phyloP scores from a whole-genome alignment of 768 basidiomycete genomes.

The Suillus weaverae region DNA sequence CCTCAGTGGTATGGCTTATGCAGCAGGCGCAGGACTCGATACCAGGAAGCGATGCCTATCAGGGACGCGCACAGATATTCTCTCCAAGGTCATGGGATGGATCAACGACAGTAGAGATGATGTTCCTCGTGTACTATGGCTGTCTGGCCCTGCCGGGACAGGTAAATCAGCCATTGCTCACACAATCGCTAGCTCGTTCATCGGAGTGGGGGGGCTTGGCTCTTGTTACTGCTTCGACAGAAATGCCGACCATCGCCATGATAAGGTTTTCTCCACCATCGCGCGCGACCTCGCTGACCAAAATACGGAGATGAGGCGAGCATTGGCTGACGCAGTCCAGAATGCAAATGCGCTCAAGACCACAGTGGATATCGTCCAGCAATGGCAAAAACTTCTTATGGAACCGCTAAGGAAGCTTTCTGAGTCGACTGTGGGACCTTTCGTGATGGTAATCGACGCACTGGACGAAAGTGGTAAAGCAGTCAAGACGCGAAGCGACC shows the following conservation, averaged over 20 bases:
- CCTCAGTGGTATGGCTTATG: slow-evolving; percentile 5
- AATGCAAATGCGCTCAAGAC: slow-evolving; percentile 1
- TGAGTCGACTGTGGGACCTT: slow-evolving; percentile 12
- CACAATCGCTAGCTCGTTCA: slow-evolving; percentile 10
- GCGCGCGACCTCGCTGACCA: slow-evolving; percentile 3
- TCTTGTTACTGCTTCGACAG: slow-evolving; percentile 27
- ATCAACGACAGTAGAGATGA: slow-evolving; percentile 11
- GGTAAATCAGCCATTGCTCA: slow-evolving; percentile 28
- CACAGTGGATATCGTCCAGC: slow-evolving; percentile 6
- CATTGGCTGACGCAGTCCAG: slow-evolving; percentile 1
- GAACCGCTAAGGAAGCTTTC: slow-evolving; percentile 15
- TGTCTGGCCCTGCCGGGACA: slow-evolving; percentile 25
- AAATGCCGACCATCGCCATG: slow-evolving; percentile 8
- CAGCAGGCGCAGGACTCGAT: slow-evolving; percentile 8
- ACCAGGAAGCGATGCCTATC: slow-evolving; percentile 17
- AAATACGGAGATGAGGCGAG: not conserved
- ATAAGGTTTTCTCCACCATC: slow-evolving; percentile 21
- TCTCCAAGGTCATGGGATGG: slow-evolving; percentile 30
- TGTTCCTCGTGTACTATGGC: slow-evolving; percentile 18
- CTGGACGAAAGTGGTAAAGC: slow-evolving; percentile 18
- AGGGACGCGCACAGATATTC: slow-evolving; percentile 24
- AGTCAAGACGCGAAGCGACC: slow-evolving; percentile 2
- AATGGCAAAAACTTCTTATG: slow-evolving; percentile 22
- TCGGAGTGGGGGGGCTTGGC: slow-evolving; percentile 13
- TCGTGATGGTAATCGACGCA: slow-evolving; percentile 29